Base-by-base conservation (phyloP, 768 basidiomycete species). In the Collybia sp. region DNA sequence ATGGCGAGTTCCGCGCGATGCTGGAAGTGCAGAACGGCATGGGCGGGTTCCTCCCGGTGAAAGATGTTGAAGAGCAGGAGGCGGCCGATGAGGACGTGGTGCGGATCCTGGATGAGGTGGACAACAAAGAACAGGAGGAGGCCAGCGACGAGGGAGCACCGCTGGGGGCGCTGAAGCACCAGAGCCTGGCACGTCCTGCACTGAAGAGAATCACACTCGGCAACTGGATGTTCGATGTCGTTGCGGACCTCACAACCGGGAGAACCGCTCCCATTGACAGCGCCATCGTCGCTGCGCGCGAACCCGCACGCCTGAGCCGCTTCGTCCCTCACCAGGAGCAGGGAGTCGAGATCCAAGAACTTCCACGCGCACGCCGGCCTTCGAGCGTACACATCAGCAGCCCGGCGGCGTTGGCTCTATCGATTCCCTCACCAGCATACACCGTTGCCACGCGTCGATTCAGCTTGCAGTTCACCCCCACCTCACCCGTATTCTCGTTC, bases 211-310 rank as follows among this genome's bases (percentile, higher is more conserved):
- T 81, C 36, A 80, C 84, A 0, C 66, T 85, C 17, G 82, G 83
- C n/a, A 80, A 79, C 52, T 91, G 89, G 89, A 89, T 90, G 88
- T 77, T 88, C 47, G 87, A 92, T 32, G 88, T 75, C 46, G 73
- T 91, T 31, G 73, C 79, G 0, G 86, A 87, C 40, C 64, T 89
- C 15, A 82, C 82, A 0, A 65, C 62, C 43, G 55, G 63, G 3
- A 48, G 51, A n/a, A 43, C 48, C 43, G 20, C 56, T 12, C 25
- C 51, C 2, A 25, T 25, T 3, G 25, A 8, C 25, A 25, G 25
- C 8, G 54, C 59, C 13, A 18, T 58, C 6, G 60, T 60, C 10
- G 53, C 59, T 15, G 47, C 47, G 20, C 58, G 58, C 19, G 57
- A 61, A 5, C 35, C 54, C 17, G 49, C 56, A 30, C 58, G 51